phyloP scores from a whole-genome alignment of 768 basidiomycete genomes.

The Melanogaster broomeanus region DNA sequence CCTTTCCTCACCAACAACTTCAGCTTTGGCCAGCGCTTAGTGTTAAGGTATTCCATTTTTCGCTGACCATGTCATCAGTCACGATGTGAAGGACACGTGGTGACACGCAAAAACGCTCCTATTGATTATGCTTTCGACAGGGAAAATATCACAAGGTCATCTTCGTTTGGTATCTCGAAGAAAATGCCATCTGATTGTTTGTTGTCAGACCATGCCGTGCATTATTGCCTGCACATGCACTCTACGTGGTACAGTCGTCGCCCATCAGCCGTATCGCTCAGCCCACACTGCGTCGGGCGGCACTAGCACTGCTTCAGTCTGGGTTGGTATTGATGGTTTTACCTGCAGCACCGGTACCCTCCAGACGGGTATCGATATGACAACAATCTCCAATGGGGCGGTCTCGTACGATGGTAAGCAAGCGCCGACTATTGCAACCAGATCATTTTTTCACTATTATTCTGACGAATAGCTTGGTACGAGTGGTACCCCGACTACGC shows the following conservation, averaged over 20 bases:
- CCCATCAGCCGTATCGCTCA: constrained; percentile 5
- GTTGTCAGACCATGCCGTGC: neutral
- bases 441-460: neutral
- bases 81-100: neutral
- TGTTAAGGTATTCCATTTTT: neutral
- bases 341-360: constrained; percentile 12
- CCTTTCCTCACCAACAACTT: neutral
- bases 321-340: constrained; percentile 27
- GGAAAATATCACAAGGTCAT: neutral
- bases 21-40: neutral
- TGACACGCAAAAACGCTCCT: neutral
- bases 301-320: constrained; percentile 13
- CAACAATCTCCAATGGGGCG: neutral
- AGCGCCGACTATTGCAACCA: no score
- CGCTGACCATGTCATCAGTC: no score
- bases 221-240: constrained; percentile 2
- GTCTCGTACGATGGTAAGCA: constrained; percentile 15
- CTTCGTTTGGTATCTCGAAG: neutral
- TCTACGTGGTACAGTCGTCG: neutral
- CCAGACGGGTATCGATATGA: constrained; percentile 21
- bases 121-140: neutral
- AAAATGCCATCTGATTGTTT: neutral
- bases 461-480: constrained; percentile 20
- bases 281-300: constrained; percentile 4
- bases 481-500: constrained; percentile 21